Evolutionary conservation across 306 rosid species (phyloP), one percentile per base, ranked within the genome.

Genomic region (Prosopis cineraria): DNA sequence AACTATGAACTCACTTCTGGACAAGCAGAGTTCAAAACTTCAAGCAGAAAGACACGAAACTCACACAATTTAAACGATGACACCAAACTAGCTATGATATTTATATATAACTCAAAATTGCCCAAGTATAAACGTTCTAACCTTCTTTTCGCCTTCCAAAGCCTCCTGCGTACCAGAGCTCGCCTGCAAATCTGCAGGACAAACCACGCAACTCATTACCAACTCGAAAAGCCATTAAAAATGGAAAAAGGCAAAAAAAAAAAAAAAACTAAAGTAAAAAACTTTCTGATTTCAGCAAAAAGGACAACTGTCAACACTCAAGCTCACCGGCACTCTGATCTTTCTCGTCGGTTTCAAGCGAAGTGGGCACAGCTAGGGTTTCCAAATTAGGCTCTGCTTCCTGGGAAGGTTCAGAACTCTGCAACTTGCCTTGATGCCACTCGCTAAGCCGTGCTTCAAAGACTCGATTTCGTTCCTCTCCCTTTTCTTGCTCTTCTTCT

Each of bases 301-400:
- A 33, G 10, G 40, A 64, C 20, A 67, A 29, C 17, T n/a, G 64
- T 16, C 7, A 27, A 68, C 68, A 82, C 52, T 73, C 33, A 65
- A 62, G 67, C 85, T 55, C 73, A 88, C 93, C 87, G 22, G 70
- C 74, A 74, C 64, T 37, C 73, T 76, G 88, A 82, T 77, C 84
- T 43, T 67, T 83, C 77, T 25, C 78, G 4, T 82, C 8, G 1
- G 56, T 36, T 47, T 44, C 82, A 79, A 20, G 43, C 56, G 86
- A 64, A 73, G 86, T 80, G 71, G 81, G 68, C 59, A 17, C 73
- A 36, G 39, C 84, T 88, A 89, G 96, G 97, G 97, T 89, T 93
- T 83, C 86, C 11, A 71, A 85, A 52, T 27, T 36, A 30, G 72
- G 55, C 69, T 47, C 72, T 7, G 67, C 72, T 63, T 48, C 83